Base-by-base conservation (phyloP, 108 stramenopile genomes). In the Skeletonema costatum region DNA sequence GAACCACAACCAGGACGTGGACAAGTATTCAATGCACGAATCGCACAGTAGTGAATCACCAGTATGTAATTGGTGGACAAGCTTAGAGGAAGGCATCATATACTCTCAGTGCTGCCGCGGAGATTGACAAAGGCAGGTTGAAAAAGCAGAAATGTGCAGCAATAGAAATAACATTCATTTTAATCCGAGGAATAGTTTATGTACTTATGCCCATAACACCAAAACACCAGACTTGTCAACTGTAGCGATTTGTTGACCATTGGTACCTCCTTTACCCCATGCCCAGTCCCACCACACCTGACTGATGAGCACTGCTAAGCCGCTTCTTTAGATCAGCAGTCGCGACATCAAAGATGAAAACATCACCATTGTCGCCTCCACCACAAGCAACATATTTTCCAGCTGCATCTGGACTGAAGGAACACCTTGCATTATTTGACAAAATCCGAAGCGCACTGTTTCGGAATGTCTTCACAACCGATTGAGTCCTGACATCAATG, bases 231-330 rank as follows among this genome's bases (percentile, higher is more conserved):
- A 76, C 65, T 91, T 90, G 71, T 93, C 92, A 21, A 92, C 85
- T 33, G 90, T 80, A 35, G 91, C 91, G 60, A 91, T 86, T 82
- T 95, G 90, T 66, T 93, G 92, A 11, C 90, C 89, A 61, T 85
- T 78, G 32, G 76, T 76, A 8, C 91, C 94, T 39, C 90, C 92
- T 67, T 46, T 70, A 13, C 88, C 87, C 95, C 92, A 96, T 16
- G 89, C 87, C 87, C 46, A 93, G 48, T 50, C 90, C 95, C 70
- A 88, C 77, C 17, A 88, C 88, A 32, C 91, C 86, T 32, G 42
- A 51, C 48, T 85, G 51, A 71, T 93, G 91, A 10, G 53, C 53
- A 41, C 69, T 79, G 44, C 72, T 56, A 16, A 95, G 72, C 72
- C 67, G 78, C 32, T 65, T 78, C 64, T 85, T 71, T 2, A 88